phyloP scores from a whole-genome alignment of 2,329 filamentous ascomycete genomes.

The Sclerotinia sclerotiorum region DNA sequence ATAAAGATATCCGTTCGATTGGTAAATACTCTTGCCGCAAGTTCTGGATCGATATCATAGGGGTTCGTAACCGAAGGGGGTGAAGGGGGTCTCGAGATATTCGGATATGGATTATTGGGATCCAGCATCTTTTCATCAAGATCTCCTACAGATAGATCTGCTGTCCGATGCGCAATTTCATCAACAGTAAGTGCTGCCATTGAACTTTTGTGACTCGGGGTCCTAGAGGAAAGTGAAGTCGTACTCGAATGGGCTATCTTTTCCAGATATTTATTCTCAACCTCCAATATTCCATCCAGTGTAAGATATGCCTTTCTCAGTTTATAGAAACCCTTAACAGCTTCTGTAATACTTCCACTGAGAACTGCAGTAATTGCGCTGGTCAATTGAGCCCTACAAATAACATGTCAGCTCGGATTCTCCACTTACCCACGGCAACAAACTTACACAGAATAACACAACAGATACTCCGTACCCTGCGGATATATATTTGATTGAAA shows the following conservation, averaged over 20 bases:
- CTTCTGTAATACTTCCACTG: constrained; percentile 90
- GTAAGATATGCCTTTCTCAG: constrained; percentile 84
- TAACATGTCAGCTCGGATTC: constrained; percentile 8
- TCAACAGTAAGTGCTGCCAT: constrained; percentile 1
- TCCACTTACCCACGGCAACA: constrained; percentile 11
- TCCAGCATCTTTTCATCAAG: constrained; percentile 10
- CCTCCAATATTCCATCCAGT: constrained; percentile 73
- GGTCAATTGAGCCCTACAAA: constrained; percentile 75
- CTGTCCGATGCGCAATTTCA: constrained; percentile 9
- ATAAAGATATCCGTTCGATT: constrained; percentile 84
- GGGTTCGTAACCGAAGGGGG: constrained; percentile 27
- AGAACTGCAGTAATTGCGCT: constrained; percentile 82
- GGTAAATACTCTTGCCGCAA: constrained; percentile 62
- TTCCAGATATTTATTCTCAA: constrained; percentile 61
- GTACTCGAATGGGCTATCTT: constrained; percentile 32
- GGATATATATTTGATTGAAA: constrained; percentile 63
- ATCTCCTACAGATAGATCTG: constrained; percentile 5
- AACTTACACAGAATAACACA: constrained; percentile 65
- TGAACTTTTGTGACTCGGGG: not conserved
- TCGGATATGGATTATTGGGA: not conserved
- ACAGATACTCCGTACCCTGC: constrained; percentile 79
- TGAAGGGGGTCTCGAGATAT: constrained; percentile 15
- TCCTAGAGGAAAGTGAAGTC: constrained; percentile 25
- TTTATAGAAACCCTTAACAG: constrained; percentile 88
- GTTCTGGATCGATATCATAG: constrained; percentile 38